A percentile compares a stretch with the other conserved stretches of the same genome.
These are phyloP conservation scores for Dichomitus squalens DNA, from an alignment of 1,284 basidiomycete genomes.

Conservation along the genomic window DNA sequence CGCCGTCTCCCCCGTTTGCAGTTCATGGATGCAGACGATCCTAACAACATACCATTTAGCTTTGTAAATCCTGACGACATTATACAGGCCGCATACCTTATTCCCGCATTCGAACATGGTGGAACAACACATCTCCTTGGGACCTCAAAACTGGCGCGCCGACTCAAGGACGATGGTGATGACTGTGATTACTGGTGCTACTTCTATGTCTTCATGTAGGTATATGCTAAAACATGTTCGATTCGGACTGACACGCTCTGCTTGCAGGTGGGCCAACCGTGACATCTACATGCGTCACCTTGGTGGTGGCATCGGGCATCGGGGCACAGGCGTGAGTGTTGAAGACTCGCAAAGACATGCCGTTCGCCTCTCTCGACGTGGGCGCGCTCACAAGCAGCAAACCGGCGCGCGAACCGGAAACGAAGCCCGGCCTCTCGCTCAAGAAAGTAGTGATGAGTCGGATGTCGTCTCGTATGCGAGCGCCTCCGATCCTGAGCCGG, in stretches of 20 bases:
- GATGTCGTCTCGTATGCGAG: no score
- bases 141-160: neutral
- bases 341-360: no score
- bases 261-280: constrained; percentile 8
- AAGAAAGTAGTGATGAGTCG: no score
- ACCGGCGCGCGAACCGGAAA: no score
- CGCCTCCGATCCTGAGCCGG: no score
- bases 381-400: no score
- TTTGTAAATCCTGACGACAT: constrained; percentile 36
- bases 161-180: no score
- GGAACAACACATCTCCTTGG: constrained; percentile 5
- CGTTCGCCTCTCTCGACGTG: no score
- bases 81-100: constrained; percentile 32
- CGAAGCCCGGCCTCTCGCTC: no score
- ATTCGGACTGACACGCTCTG: neutral
- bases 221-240: no score
- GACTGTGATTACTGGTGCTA: neutral
- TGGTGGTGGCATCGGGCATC: constrained; percentile 9
- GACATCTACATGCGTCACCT: constrained; percentile 35
- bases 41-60: constrained; percentile 27
- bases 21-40: neutral
- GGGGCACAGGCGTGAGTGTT: no score
- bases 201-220: constrained; percentile 12
- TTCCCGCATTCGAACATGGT: constrained; percentile 30
- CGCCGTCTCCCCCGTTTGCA: neutral